Evolutionary conservation across 2,329 filamentous ascomycete species (phyloP), one percentile per base, ranked within the genome.

Genomic region (Aspergillus neoniger): DNA sequence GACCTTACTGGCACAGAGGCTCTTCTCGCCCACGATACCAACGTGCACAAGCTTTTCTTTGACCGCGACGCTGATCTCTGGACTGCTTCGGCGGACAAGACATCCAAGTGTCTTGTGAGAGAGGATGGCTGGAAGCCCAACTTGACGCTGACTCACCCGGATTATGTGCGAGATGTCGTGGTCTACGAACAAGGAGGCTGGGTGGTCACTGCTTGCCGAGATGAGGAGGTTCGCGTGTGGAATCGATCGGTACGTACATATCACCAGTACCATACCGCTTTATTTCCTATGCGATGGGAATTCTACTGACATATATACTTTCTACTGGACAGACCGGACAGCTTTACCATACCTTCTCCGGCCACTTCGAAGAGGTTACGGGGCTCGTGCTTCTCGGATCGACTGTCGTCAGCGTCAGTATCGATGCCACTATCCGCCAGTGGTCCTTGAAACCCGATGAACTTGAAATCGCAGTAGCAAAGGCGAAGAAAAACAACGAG

Each of bases 331-430:
- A 86, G 62, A 88, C 86, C 8, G 91, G 91, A 4, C 87, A 89
- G 72, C 80, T 96, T 32, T 85, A 89, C 71, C 90, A 90, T 50
- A 84, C 85, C 7, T 88, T 95, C 62, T 84, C 86, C 39, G 95
- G 95, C 0, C 95, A 99, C 78, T 98, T 87, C 72, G 92, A 99
- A 71, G 95, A 98, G 76, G 89, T 99, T 14, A 97, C 92, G 1
- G 91, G 89, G 38, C 77, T 98, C 47, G 81, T 89, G 1, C 73
- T 96, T 53, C 74, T 92, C 19, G 78, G 75, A 2, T 75, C 75
- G 48, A 77, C 73, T 4, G 79, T 96, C 10, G 86, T 91, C 64
- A 97, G 92, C 73, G 90, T 95, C 57, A 88, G 91, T 65, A 96
- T 98, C 67, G 95, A 99, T 77, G 90, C 88, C 2, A 98, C 95